Percentiles rank a stretch among this genome's conserved stretches.
phyloP scores from a whole-genome alignment of 2,329 filamentous ascomycete species.

The Pochonia chlamydosporia region DNA sequence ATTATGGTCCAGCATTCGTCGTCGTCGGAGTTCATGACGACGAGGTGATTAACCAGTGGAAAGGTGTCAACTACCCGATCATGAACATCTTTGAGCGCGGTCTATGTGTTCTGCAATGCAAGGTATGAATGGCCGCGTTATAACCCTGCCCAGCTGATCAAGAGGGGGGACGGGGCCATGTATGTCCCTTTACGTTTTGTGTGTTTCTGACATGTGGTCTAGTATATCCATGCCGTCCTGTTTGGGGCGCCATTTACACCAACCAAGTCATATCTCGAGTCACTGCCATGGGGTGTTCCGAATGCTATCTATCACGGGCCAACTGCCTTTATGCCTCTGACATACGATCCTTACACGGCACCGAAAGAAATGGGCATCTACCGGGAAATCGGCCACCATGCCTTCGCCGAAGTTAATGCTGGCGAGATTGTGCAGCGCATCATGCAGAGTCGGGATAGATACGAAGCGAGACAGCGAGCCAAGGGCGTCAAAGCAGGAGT shows the following conservation, averaged over 20 bases:
- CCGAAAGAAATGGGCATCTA: slow-evolving; percentile 83
- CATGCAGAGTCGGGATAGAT: slow-evolving; percentile 76
- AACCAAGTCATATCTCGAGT: slow-evolving; percentile 68
- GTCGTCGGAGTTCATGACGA: slow-evolving; percentile 93
- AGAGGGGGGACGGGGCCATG: neutral
- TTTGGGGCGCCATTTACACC: slow-evolving; percentile 89
- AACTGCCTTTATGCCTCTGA: slow-evolving; percentile 79
- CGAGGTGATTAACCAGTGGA: slow-evolving; percentile 91
- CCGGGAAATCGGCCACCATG: slow-evolving; percentile 67
- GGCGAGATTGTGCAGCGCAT: slow-evolving; percentile 89
- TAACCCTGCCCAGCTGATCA: neutral
- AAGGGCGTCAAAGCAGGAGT: slow-evolving; percentile 82
- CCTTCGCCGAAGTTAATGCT: slow-evolving; percentile 83
- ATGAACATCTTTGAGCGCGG: slow-evolving; percentile 99
- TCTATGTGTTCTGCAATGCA: slow-evolving; percentile 91
- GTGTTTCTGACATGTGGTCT: neutral
- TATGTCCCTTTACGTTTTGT: too few relatives aligned
- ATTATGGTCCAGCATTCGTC: slow-evolving; percentile 81
- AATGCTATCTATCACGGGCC: slow-evolving; percentile 92
- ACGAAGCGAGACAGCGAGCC: slow-evolving; percentile 83
- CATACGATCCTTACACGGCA: slow-evolving; percentile 74
- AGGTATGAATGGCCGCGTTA: slow-evolving; percentile 45
- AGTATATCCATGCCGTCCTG: slow-evolving; percentile 84
- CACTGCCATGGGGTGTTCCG: slow-evolving; percentile 68
- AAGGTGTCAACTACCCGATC: slow-evolving; percentile 96